These are phyloP conservation scores for Licmophora abbreviata DNA, from an alignment of 108 stramenopile genomes.

Conservation along the genomic window DNA sequence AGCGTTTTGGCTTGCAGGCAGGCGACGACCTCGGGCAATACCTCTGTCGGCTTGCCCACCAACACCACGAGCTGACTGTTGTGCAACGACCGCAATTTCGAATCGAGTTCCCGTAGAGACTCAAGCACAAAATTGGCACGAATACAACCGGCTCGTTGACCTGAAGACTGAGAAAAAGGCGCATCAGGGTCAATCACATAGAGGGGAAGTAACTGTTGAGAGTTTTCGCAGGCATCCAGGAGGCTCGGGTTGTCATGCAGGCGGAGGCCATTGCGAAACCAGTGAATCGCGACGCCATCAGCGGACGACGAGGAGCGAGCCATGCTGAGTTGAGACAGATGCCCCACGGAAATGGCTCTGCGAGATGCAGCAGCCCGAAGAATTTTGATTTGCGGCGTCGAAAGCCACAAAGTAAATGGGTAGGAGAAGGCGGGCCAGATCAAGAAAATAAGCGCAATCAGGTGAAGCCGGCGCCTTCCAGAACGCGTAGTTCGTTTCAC, in stretches of 20 bases:
- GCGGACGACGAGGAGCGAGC: too few relatives aligned
- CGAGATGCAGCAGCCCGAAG: too few relatives aligned
- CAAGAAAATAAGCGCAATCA: too few relatives aligned
- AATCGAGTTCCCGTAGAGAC: slow-evolving; percentile 69
- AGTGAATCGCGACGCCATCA: slow-evolving; percentile 50
- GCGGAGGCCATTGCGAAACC: slow-evolving; percentile 93
- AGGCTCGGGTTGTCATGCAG: slow-evolving; percentile 94
- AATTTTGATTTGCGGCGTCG: too few relatives aligned
- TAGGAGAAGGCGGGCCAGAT: too few relatives aligned
- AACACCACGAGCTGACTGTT: slow-evolving; percentile 39
- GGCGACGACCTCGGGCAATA: slow-evolving; percentile 19
- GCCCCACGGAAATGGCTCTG: too few relatives aligned
- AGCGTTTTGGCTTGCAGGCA: background rate
- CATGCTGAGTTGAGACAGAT: too few relatives aligned
- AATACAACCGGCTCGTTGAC: slow-evolving; percentile 60
- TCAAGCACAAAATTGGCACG: slow-evolving; percentile 83
- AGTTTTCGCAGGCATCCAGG: slow-evolving; percentile 22
- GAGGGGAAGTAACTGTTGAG: slow-evolving; percentile 36
- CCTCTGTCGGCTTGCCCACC: slow-evolving; percentile 50
- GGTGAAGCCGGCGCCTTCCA: too few relatives aligned
- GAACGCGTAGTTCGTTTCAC: too few relatives aligned
- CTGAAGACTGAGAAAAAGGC: slow-evolving; percentile 47
- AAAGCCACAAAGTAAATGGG: too few relatives aligned
- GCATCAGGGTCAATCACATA: slow-evolving; percentile 81
- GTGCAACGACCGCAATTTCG: slow-evolving; percentile 46